Evolutionary conservation across 257 asterid species (phyloP).

Genomic region (Gentiana straminea): DNA sequence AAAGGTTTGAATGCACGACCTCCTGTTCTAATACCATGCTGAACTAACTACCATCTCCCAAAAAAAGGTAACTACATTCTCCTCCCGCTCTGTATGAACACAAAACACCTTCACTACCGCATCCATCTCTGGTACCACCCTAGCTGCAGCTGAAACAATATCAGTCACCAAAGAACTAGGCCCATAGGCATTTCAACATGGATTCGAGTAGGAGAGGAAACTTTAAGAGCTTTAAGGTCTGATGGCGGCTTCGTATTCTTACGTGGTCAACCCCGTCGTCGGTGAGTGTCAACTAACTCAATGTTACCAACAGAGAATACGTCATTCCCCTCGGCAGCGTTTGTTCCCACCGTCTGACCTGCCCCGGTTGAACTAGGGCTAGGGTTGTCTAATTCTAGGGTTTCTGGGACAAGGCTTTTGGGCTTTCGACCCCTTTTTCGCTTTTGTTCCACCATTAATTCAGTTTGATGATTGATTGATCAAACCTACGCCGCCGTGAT

Average conservation of each 20-base stretch:
- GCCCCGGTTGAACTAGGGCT: slow-evolving; percentile 1
- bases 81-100: slow-evolving; percentile 73
- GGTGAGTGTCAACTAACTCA: slow-evolving; percentile 31
- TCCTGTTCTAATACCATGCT: too few species aligned
- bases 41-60: too few species aligned
- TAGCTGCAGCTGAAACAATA: slow-evolving; percentile 31
- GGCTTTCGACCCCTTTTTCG: slow-evolving; percentile 27
- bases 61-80: too few species aligned
- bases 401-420: slow-evolving; percentile 13
- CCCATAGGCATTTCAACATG: slow-evolving; percentile 16
- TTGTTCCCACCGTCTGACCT: background rate
- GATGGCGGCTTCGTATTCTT: slow-evolving; percentile 17
- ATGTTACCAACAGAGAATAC: slow-evolving; percentile 36
- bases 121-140: slow-evolving; percentile 72
- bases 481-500: too few species aligned
- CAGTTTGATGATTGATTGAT: too few species aligned
- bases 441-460: slow-evolving; percentile 19
- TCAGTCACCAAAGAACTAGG: slow-evolving; percentile 17
- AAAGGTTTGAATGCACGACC: too few species aligned
- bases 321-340: slow-evolving; percentile 28
- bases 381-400: slow-evolving; percentile 5
- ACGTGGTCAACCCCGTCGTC: slow-evolving; percentile 59
- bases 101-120: slow-evolving; percentile 94
- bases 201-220: slow-evolving; percentile 12
- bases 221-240: slow-evolving; percentile 26